Conservation (phyloP, 371 early-diverging fungal genomes). For the Homolaphlyctis polyrhiza region DNA sequence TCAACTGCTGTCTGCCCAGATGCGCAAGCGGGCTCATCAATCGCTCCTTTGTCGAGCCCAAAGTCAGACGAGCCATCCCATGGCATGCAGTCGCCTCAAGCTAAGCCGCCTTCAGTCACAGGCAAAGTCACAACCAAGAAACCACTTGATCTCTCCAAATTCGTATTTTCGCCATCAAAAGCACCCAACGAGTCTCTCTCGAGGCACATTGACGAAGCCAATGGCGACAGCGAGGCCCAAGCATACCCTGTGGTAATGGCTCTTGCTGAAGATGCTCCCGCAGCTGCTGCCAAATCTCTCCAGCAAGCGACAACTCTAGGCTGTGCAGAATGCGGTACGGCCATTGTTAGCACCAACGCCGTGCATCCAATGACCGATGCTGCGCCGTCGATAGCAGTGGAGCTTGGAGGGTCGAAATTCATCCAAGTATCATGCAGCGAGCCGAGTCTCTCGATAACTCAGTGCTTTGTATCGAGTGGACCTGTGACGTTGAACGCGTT, state of each 20-base stretch:
- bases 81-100: background rate
- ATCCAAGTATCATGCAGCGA: background rate
- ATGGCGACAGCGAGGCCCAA: background rate
- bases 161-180: background rate
- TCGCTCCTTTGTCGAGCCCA: background rate
- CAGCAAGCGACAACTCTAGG: background rate
- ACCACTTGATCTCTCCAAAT: conserved; percentile 1
- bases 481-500: background rate
- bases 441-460: too few relatives aligned
- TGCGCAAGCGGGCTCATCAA: background rate
- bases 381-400: background rate
- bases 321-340: background rate
- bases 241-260: background rate
- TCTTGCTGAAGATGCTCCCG: background rate
- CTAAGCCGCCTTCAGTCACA: background rate
- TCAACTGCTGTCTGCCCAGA: background rate
- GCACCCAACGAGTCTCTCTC: background rate
- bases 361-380: background rate
- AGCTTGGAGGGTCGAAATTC: background rate
- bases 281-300: background rate
- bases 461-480: background rate
- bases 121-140: background rate
- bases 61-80: background rate
- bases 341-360: background rate
- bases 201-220: background rate